Base-by-base conservation (phyloP, 345 rosid species). In the Dipteronia sinensis region DNA sequence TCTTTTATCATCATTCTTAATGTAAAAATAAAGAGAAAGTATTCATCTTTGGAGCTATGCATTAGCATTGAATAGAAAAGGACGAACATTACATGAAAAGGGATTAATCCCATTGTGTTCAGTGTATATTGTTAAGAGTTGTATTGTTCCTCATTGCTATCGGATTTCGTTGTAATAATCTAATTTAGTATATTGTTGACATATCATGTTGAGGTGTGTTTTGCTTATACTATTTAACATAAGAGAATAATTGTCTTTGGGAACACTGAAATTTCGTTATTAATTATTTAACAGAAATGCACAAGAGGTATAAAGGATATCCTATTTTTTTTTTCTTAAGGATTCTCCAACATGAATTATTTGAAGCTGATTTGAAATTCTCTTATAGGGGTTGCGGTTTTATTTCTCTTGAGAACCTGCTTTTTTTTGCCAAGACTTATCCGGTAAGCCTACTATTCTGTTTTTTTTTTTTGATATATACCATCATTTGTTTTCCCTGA, bases 341-440 rank as follows among this genome's bases (percentile, higher is more conserved):
- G 42, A 44, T 44, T 15, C 17, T n/a, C 31, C 46, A 47, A 13
- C 62, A 23, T 47, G 2, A 25, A 29, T 47, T 47, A 44, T 15
- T 63, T 29, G 62, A 49, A 65, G 53, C 49, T 78, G 72, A 72
- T 38, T 40, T 81, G 74, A 47, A 77, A 72, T 74, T 74, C 23
- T 77, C 51, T 75, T 29, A 62, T 79, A 95, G 98, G 92, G 98
- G 98, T 29, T 92, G 99, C 6, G 98, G 99, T 80, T 91, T 88
- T 81, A 86, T 94, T 66, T 88, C 95, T 51, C 89, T 96, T 10
- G 98, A 96, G 86, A 94, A 96, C 86, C 87, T 96, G 87, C 85
- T 96, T 74, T 94, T 87, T 85, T 93, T 86, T 19, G 97, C 98
- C 72, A 89, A 87, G 86, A 92, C 88, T 63, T 89, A 90, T 79